A percentile compares a stretch with the other conserved stretches of the same genome.
phyloP scores from a whole-genome alignment of 345 rosid species.

The Litchi chinensis region DNA sequence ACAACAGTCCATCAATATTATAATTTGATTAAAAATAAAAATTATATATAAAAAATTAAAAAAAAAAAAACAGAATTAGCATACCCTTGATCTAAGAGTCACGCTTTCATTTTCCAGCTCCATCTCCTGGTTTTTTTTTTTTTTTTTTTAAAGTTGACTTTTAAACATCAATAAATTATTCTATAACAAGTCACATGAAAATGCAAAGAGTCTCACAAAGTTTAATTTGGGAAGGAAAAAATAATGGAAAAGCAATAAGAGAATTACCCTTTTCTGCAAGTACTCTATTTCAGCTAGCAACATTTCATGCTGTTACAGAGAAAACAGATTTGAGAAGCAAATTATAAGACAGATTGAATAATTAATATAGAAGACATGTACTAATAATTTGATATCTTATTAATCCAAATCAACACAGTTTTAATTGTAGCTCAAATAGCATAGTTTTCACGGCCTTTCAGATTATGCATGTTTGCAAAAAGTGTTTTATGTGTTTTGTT shows the following conservation, averaged over 20 bases:
- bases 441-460: no score
- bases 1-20: not conserved
- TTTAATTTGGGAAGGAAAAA: not conserved
- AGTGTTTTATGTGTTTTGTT: no score
- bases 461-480: no score
- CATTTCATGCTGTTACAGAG: slow-evolving; percentile 78
- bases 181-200: not conserved
- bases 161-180: not conserved
- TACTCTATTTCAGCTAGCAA: slow-evolving; percentile 92
- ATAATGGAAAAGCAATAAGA: not conserved
- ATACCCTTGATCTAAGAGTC: slow-evolving; percentile 81
- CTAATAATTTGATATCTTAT: no score
- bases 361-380: no score
- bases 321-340: not conserved
- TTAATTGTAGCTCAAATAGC: no score
- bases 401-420: no score
- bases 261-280: slow-evolving; percentile 78
- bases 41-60: not conserved
- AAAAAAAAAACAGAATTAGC: not conserved
- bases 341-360: not conserved
- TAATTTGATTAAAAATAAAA: no score
- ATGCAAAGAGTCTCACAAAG: not conserved
- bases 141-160: no score
- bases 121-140: slow-evolving; percentile 87
- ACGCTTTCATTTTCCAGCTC: slow-evolving; percentile 89